Base-by-base conservation (phyloP, 805 yeast genomes). In the Yamadazyma akitaensis region DNA sequence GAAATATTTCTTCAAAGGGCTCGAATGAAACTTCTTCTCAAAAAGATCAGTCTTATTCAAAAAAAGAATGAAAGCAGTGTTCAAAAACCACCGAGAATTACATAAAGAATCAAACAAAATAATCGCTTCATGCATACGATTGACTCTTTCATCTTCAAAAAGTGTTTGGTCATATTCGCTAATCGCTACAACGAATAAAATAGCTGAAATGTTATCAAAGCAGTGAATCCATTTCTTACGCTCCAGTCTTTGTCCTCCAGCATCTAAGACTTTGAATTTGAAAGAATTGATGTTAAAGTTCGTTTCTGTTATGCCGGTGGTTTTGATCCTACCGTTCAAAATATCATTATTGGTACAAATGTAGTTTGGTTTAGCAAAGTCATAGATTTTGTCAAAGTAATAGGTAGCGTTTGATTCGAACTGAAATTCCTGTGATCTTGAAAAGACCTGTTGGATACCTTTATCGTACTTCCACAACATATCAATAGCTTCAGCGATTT, bases 241-340 rank as follows among this genome's bases (percentile, higher is more conserved):
- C 63, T 91, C 97, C 17, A 88, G 81, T 50, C 97, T 70, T 67
- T 91, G 97, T 1, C 99, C 99, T 44, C 99, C 99, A 3, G 97
- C 98, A 72, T 94, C 99, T 25, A 90, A 69, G 36, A 94, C 88
- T 58, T 81, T 82, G 62, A 91, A 84, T 53, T 75, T 79, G 40
- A 81, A 76, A 2, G 80, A 75, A 42, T 72, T 72, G 50, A 92
- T 80, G 46, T 75, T 73, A 67, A 94, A 91, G 45, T 75, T 78
- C 5, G 94, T 85, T 63, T 92, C 96, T 1, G 95, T 86, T 44
- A 94, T 89, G 2, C 99, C 99, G 0, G 97, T 91, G 12, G 99
- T 92, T 67, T 92, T 91, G 57, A 94, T 88, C 31, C 99, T 75
- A 3, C 97, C 98, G 57, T 80, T 84, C 53, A 94, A 69, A 46